Percentiles rank a stretch among this genome's conserved stretches.
phyloP scores from a whole-genome alignment of 768 basidiomycete species.

The Serendipita sp. region DNA sequence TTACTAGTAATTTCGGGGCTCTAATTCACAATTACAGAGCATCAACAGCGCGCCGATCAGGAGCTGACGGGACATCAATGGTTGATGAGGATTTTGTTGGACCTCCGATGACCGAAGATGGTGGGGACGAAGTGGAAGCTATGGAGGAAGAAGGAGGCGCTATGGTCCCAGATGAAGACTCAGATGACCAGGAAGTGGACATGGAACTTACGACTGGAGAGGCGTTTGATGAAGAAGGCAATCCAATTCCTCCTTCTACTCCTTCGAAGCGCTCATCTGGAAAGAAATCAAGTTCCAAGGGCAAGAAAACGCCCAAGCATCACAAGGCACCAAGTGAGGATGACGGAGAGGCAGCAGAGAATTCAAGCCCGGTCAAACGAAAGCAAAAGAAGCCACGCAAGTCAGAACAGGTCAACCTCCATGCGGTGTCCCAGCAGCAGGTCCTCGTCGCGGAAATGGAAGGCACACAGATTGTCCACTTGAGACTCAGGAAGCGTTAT shows the following conservation, averaged over 20 bases:
- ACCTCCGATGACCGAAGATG: conserved; percentile 22
- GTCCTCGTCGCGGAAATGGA: conserved; percentile 53
- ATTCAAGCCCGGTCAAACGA: conserved; percentile 9
- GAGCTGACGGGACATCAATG: conserved; percentile 24
- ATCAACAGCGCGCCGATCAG: neutral
- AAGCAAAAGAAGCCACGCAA: conserved; percentile 40
- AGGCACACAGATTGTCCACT: conserved; percentile 42
- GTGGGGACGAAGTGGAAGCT: conserved; percentile 27
- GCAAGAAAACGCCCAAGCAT: neutral
- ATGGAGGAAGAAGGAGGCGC: conserved; percentile 22
- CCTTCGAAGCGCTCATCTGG: neutral
- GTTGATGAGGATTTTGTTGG: neutral
- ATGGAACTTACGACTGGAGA: conserved; percentile 13
- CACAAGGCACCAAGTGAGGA: conserved; percentile 17
- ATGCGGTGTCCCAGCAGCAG: conserved; percentile 51
- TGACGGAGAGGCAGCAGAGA: conserved; percentile 8
- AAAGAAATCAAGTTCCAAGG: neutral
- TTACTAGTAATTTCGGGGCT: neutral
- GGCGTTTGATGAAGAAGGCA: conserved; percentile 5
- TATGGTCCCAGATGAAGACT: conserved; percentile 19
- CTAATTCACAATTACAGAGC: neutral
- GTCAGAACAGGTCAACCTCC: conserved; percentile 49
- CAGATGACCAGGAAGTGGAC: conserved; percentile 19
- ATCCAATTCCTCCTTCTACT: neutral
- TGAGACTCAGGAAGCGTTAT: conserved; percentile 69